Percentiles rank a stretch among this genome's conserved stretches.
phyloP scores from a whole-genome alignment of 1,284 basidiomycete genomes.

The Ganoderma boninense region DNA sequence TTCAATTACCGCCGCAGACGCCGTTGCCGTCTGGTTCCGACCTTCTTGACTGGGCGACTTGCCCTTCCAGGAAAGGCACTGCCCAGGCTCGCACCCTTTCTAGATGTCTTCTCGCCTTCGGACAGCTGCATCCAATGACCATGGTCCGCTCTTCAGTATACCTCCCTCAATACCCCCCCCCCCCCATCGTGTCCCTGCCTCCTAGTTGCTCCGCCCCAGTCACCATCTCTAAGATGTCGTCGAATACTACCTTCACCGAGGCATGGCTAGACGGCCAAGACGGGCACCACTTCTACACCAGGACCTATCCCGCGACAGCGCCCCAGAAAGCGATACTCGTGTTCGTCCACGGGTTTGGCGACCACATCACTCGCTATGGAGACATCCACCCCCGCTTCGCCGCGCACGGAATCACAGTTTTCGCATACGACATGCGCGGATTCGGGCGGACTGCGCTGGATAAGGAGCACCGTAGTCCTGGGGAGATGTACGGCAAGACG shows the following conservation, averaged over 20 bases:
- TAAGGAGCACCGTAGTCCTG: slow-evolving; percentile 50
- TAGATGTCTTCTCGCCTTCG: not conserved
- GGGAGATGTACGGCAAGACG: slow-evolving; percentile 72
- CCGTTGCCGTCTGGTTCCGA: not conserved
- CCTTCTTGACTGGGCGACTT: not conserved
- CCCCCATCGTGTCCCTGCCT: not conserved
- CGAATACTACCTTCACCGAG: not conserved
- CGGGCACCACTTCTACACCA: slow-evolving; percentile 48
- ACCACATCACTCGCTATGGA: slow-evolving; percentile 80
- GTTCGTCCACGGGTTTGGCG: slow-evolving; percentile 87
- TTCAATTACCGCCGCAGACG: not conserved
- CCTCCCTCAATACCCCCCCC: not conserved
- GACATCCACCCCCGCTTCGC: slow-evolving; percentile 70
- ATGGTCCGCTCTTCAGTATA: not conserved
- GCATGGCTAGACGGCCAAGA: not conserved
- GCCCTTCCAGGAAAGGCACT: not conserved
- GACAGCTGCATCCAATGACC: not conserved
- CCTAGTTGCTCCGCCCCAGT: not conserved
- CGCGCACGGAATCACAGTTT: slow-evolving; percentile 67
- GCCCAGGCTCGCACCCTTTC: not conserved
- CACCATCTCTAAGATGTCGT: not conserved
- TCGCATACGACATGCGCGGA: slow-evolving; percentile 87
- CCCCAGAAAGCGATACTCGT: slow-evolving; percentile 72
- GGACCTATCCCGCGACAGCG: slow-evolving; percentile 46
- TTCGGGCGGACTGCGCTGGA: slow-evolving; percentile 83